Evolutionary conservation across 352 stramenopile species (phyloP).

Genomic region (Plasmopara halstedii): DNA sequence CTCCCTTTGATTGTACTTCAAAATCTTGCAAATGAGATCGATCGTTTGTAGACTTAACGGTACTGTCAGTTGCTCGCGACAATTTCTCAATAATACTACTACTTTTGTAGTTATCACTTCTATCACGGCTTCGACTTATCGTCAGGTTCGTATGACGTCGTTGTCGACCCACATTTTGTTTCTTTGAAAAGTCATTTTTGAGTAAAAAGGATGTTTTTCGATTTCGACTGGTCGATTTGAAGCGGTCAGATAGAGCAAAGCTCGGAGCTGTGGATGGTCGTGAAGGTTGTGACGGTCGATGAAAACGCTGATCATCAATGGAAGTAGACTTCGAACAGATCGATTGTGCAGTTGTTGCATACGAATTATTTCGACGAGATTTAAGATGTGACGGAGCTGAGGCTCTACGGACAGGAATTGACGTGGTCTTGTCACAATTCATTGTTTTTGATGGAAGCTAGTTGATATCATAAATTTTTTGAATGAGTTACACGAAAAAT

Average conservation of each 20-base stretch:
- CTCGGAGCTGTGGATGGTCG: conserved; percentile 16
- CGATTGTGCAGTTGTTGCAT: conserved; percentile 15
- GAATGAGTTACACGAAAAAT: too few relatives aligned
- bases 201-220: too few relatives aligned
- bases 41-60: conserved; percentile 33
- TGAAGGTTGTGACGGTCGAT: conserved; percentile 2
- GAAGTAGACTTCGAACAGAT: conserved; percentile 11
- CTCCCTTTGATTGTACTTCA: conserved; percentile 37
- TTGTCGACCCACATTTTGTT: too few relatives aligned
- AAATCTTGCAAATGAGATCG: conserved; percentile 34
- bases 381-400: conserved; percentile 10
- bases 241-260: background rate
- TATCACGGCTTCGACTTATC: background rate
- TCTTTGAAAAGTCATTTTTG: too few relatives aligned
- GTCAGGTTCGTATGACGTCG: background rate
- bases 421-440: background rate
- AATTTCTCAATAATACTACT: too few relatives aligned
- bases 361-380: conserved; percentile 13
- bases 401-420: conserved; percentile 2
- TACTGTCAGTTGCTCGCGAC: conserved; percentile 13
- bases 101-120: too few relatives aligned
- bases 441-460: conserved; percentile 7
- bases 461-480: too few relatives aligned
- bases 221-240: conserved; percentile 12
- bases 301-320: conserved; percentile 1